These are phyloP conservation scores for Talaromyces piceae DNA, from an alignment of 2,329 filamentous ascomycete genomes.

Conservation along the genomic window DNA sequence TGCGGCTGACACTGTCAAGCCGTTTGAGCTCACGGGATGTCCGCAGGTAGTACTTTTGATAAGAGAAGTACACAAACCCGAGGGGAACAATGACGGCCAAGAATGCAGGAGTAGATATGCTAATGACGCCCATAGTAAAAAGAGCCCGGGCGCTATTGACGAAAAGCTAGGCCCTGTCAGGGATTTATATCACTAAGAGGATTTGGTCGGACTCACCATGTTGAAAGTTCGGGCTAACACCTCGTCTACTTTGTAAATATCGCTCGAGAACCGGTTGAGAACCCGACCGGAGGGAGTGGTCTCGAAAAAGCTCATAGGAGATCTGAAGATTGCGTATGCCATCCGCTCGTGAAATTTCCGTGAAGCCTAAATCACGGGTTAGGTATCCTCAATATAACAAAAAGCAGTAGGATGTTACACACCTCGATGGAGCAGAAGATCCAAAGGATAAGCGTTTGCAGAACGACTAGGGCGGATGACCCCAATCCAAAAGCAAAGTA, in stretches of 20 bases:
- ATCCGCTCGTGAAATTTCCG: slow-evolving; percentile 94
- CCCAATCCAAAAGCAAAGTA: slow-evolving; percentile 95
- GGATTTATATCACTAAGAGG: slow-evolving; percentile 14
- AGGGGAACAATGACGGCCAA: slow-evolving; percentile 74
- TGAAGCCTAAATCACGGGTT: slow-evolving; percentile 56
- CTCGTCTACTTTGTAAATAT: slow-evolving; percentile 68
- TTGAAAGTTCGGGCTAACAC: slow-evolving; percentile 95
- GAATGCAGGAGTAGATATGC: slow-evolving; percentile 72
- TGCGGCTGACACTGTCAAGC: slow-evolving; percentile 88
- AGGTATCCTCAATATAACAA: slow-evolving; percentile 1
- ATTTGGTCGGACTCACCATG: slow-evolving; percentile 53
- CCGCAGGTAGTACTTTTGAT: slow-evolving; percentile 93
- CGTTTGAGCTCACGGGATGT: slow-evolving; percentile 95
- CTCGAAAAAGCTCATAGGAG: slow-evolving; percentile 98
- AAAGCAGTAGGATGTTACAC: slow-evolving; percentile 23
- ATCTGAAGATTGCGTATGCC: slow-evolving; percentile 94
- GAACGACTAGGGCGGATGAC: slow-evolving; percentile 71
- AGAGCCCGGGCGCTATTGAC: slow-evolving; percentile 64
- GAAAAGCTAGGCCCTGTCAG: slow-evolving; percentile 47
- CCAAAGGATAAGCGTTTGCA: slow-evolving; percentile 93
- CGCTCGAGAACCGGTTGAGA: slow-evolving; percentile 71
- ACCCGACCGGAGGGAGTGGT: slow-evolving; percentile 95
- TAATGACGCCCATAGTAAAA: slow-evolving; percentile 84
- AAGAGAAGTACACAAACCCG: slow-evolving; percentile 74
- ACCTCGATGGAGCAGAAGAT: slow-evolving; percentile 99